A percentile compares a stretch with the other conserved stretches of the same genome.
Evolutionary conservation across 2,329 filamentous ascomycete genomes (phyloP).

Genomic region (Allantophomopsis cytisporea): DNA sequence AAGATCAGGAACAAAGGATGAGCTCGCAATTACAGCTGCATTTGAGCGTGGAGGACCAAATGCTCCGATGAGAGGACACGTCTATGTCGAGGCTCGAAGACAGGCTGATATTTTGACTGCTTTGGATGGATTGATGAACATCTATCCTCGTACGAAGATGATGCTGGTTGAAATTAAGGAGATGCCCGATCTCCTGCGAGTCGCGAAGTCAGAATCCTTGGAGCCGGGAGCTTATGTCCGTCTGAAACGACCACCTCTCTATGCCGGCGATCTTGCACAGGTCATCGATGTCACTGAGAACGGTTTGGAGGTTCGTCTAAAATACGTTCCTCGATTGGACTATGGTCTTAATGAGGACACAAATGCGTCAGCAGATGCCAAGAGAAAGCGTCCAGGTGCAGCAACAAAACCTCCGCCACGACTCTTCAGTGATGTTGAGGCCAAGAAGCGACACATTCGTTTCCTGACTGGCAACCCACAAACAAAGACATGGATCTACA

Average conservation of each 20-base stretch:
- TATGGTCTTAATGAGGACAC: conserved; percentile 80
- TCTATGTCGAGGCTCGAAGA: conserved; percentile 86
- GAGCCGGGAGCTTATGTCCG: conserved; percentile 88
- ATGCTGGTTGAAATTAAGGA: conserved; percentile 90
- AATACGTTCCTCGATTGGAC: conserved; percentile 80
- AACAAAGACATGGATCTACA: conserved; percentile 66
- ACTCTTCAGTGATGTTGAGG: conserved; percentile 86
- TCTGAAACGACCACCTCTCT: conserved; percentile 65
- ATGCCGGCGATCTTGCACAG: conserved; percentile 81
- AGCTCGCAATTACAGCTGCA: conserved; percentile 73
- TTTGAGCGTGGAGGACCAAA: conserved; percentile 77
- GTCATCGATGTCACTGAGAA: conserved; percentile 89
- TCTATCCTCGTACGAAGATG: conserved; percentile 80
- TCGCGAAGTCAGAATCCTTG: conserved; percentile 73
- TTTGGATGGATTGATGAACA: conserved; percentile 73
- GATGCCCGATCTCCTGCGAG: conserved; percentile 89
- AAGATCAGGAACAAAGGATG: conserved; percentile 61
- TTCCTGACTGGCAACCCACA: conserved; percentile 31
- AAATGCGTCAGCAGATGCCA: conserved; percentile 41
- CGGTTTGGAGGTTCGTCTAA: conserved; percentile 74
- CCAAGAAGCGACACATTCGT: conserved; percentile 70
- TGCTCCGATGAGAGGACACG: conserved; percentile 78
- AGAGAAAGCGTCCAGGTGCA: conserved; percentile 62
- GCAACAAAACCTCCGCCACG: conserved; percentile 71
- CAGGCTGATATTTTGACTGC: conserved; percentile 77